Evolutionary conservation across 306 rosid genomes (phyloP).

Genomic region (Hylodesmum podocarpum): DNA sequence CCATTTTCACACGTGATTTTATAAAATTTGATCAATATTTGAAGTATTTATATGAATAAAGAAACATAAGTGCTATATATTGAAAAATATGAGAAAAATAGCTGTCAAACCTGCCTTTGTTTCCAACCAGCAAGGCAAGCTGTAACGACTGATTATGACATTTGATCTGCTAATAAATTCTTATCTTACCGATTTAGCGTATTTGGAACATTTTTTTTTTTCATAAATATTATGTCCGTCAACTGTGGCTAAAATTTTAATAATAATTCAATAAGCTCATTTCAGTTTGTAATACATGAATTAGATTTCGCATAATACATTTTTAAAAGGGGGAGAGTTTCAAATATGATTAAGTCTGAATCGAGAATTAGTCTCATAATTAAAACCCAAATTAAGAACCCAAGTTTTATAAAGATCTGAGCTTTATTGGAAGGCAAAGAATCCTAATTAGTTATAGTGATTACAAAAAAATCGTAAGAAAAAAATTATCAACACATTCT

Average conservation of each 20-base stretch:
- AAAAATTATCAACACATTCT: background rate
- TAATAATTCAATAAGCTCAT: too few relatives aligned
- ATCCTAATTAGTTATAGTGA: too few relatives aligned
- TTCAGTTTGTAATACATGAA: too few relatives aligned
- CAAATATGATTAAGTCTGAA: too few relatives aligned
- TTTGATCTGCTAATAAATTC: background rate
- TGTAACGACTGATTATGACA: slow-evolving; percentile 4
- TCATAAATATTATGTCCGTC: background rate
- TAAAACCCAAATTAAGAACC: too few relatives aligned
- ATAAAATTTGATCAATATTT: background rate
- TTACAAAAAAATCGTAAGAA: too few relatives aligned
- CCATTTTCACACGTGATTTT: background rate
- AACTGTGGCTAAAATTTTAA: background rate
- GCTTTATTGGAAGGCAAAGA: too few relatives aligned
- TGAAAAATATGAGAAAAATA: background rate
- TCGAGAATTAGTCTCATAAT: too few relatives aligned
- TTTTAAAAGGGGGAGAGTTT: too few relatives aligned
- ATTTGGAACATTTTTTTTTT: background rate
- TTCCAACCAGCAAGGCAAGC: background rate
- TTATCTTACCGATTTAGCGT: background rate
- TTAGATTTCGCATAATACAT: too few relatives aligned
- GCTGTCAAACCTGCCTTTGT: background rate
- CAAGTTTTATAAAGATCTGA: too few relatives aligned
- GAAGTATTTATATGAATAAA: background rate
- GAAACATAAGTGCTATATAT: background rate